Base-by-base conservation (phyloP, 192 early-diverging fungal species). In the Coemansia sp. region DNA sequence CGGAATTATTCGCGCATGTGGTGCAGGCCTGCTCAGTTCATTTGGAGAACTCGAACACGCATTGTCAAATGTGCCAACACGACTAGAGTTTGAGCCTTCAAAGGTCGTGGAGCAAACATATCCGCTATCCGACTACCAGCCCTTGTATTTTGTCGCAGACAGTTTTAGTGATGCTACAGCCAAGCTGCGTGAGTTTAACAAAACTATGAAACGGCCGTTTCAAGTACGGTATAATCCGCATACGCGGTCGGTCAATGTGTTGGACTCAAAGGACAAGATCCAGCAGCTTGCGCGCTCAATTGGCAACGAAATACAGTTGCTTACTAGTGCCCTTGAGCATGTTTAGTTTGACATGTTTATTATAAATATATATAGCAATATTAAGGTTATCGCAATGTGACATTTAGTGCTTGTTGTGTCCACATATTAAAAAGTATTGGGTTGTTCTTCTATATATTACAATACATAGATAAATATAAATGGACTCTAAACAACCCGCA, bases 21-120 rank as follows among this genome's bases (percentile, higher is more conserved):
- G 95, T 53, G 94, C 94, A 1, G 96, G 96, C 17, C 65, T 98
- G 36, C 82, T 98, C 58, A 92, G 90, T 59, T 94, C 91, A 38
- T 95, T 94, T 84, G 96, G 96, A 68, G 96, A 98, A 83, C 82
- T 98, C 48, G 92, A 95, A 76, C 94, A 96, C 72, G 86, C 84
- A 36, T 70, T 95, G 23, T 84, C 90, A 5, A 87, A 88, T 49
- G 87, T 92, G 69, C 28, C 28, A 31, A 31, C 5, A 31, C 28
- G 28, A 31, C 28, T 31, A 31, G 28, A 31, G 12, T 98, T 98
- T 71, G 94, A 96, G 66, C 93, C 93, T 11, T 82, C 85, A 51
- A 82, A 85, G 68, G 85, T 87, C 9, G 84, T 87, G 1, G 20
- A 82, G 21, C 88, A 90, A 64, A 87, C 87, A 74, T 93, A 93